Percentiles rank a stretch among this genome's conserved stretches.
Conservation (phyloP, 257 asterid species). For the Verbascum thapsus region DNA sequence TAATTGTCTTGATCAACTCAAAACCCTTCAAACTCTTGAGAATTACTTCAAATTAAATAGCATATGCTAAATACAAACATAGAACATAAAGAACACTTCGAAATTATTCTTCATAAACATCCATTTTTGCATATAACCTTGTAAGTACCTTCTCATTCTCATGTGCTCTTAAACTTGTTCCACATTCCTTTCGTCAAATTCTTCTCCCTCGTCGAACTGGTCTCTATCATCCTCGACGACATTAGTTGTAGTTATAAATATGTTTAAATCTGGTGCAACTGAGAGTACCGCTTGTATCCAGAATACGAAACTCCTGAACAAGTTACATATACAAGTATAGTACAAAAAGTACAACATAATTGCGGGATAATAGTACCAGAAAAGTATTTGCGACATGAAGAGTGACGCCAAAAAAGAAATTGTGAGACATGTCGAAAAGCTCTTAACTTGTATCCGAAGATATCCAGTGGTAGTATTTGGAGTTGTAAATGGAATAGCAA, state of each 20-base stretch:
- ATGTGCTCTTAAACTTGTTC: not conserved
- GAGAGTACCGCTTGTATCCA: not conserved
- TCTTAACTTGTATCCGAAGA: constrained; percentile 5
- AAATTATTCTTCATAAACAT: too few relatives aligned
- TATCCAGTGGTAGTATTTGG: not conserved
- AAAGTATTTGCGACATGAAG: constrained; percentile 20
- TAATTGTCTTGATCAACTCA: too few relatives aligned
- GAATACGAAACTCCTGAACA: not conserved
- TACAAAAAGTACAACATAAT: constrained; percentile 4
- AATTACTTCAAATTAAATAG: too few relatives aligned
- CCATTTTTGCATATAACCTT: too few relatives aligned
- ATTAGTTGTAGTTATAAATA: not conserved
- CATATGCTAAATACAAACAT: too few relatives aligned
- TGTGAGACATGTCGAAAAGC: constrained; percentile 14
- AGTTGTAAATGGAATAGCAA: constrained; percentile 13
- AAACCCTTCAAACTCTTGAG: too few relatives aligned
- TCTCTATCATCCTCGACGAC: not conserved
- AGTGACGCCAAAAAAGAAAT: constrained; percentile 11
- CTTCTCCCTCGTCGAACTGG: not conserved
- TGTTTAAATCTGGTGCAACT: not conserved
- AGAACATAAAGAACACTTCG: too few relatives aligned
- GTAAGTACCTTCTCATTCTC: not conserved
- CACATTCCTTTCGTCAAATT: not conserved
- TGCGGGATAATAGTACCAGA: constrained; percentile 25
- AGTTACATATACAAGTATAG: not conserved